phyloP scores from a whole-genome alignment of 148 eudicot species.

The Spergularia bocconei region DNA sequence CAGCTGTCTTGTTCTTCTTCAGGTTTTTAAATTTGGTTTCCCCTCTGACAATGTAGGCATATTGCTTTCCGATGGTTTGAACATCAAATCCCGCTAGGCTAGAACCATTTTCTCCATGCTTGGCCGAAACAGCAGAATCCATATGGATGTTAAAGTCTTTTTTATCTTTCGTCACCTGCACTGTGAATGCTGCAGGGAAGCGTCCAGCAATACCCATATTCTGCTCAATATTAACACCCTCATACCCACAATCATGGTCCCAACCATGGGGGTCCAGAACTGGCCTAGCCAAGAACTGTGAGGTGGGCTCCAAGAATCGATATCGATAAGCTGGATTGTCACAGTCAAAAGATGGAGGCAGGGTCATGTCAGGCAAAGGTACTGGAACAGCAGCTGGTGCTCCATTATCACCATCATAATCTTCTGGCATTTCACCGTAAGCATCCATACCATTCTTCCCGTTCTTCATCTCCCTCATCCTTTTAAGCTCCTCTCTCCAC shows the following conservation, averaged over 20 bases:
- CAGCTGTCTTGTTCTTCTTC: constrained; percentile 77
- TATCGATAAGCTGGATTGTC: constrained; percentile 85
- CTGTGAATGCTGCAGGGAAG: constrained; percentile 60
- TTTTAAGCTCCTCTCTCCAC: constrained; percentile 85
- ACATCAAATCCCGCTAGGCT: constrained; percentile 82
- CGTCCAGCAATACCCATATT: constrained; percentile 59
- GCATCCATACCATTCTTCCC: constrained; percentile 43
- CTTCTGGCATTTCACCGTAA: constrained; percentile 49
- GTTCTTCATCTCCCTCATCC: constrained; percentile 67
- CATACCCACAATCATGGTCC: constrained; percentile 99
- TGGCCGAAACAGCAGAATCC: constrained; percentile 81
- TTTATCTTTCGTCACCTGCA: constrained; percentile 86
- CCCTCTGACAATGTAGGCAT: constrained; percentile 66
- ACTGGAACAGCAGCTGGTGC: constrained; percentile 81
- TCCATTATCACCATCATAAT: constrained; percentile 51
- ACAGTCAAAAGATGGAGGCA: constrained; percentile 89
- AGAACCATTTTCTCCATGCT: constrained; percentile 76
- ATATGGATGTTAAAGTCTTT: constrained; percentile 79
- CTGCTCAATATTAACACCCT: constrained; percentile 89
- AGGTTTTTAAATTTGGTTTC: constrained; percentile 68
- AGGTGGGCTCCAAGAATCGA: constrained; percentile 88
- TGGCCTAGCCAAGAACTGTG: constrained; percentile 86
- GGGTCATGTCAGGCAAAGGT: constrained; percentile 91
- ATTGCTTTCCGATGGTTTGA: constrained; percentile 80
- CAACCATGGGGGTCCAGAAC: constrained; percentile 93